These are phyloP conservation scores for Neurospora sp. DNA, from an alignment of 495 filamentous ascomycete genomes.

Conservation along the genomic window DNA sequence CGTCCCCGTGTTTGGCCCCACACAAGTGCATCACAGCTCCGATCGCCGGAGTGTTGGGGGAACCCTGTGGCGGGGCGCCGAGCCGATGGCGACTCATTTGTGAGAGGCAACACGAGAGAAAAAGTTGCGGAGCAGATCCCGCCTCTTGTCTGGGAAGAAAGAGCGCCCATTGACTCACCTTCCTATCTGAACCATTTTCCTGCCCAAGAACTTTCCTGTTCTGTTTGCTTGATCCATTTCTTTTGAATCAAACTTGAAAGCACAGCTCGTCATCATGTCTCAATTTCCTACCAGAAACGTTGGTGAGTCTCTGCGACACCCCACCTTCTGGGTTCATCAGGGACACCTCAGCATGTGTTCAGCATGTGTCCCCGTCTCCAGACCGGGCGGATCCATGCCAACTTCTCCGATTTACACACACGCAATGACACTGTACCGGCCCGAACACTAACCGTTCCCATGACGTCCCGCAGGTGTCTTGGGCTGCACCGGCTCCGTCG, in stretches of 20 bases:
- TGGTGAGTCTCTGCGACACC: constrained; percentile 26
- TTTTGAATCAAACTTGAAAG: neutral
- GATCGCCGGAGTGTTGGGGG: neutral
- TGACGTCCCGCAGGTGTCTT: constrained; percentile 44
- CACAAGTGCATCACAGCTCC: neutral
- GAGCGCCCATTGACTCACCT: neutral
- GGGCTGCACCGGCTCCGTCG: constrained; percentile 71
- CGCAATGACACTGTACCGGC: constrained; percentile 4
- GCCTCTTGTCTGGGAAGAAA: neutral
- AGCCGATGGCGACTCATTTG: neutral
- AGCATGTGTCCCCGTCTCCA: neutral
- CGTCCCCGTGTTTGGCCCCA: neutral
- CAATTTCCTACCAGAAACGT: constrained; percentile 43
- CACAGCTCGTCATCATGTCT: constrained; percentile 18
- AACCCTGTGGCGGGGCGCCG: neutral
- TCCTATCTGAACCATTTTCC: neutral
- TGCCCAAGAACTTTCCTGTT: neutral
- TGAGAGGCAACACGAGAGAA: neutral
- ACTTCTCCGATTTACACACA: neutral
- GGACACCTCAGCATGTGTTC: neutral
- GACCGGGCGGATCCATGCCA: neutral
- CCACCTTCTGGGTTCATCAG: neutral
- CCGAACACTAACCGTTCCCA: neutral
- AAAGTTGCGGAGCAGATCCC: neutral
- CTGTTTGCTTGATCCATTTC: neutral